Percentiles rank a stretch among this genome's conserved stretches.
These are phyloP conservation scores for Didymella arachidicola DNA, from an alignment of 2,329 filamentous ascomycete genomes.

Conservation along the genomic window DNA sequence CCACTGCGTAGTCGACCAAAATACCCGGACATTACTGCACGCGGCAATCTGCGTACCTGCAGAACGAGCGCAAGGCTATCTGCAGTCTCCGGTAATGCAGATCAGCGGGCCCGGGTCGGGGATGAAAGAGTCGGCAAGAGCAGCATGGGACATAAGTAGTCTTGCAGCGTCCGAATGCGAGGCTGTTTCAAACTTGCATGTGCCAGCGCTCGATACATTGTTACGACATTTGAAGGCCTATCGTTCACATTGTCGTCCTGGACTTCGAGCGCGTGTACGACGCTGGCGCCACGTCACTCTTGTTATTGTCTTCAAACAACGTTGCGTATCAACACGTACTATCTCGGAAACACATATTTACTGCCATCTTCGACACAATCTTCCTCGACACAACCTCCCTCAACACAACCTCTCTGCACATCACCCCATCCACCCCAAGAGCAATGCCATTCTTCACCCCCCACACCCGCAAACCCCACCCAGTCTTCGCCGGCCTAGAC, in stretches of 20 bases:
- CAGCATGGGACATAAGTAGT: slow-evolving; percentile 9
- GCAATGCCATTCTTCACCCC: slow-evolving; percentile 15
- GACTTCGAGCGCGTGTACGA: neutral
- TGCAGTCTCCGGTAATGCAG: slow-evolving; percentile 14
- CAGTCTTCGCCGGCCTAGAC: slow-evolving; percentile 18
- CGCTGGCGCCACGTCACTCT: slow-evolving; percentile 4
- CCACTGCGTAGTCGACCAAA: slow-evolving; percentile 1
- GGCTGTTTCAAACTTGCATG: slow-evolving; percentile 1
- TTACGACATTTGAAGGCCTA: neutral
- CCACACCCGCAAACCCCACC: neutral
- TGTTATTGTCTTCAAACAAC: neutral
- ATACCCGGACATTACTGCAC: slow-evolving; percentile 11
- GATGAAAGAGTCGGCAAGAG: neutral
- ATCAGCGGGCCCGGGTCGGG: slow-evolving; percentile 15
- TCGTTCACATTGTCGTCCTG: neutral
- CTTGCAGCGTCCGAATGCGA: neutral
- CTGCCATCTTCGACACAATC: too few relatives aligned
- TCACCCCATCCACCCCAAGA: too few relatives aligned
- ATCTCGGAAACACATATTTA: neutral
- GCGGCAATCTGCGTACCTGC: slow-evolving; percentile 17
- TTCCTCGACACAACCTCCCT: too few relatives aligned
- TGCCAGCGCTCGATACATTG: neutral
- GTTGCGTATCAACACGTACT: neutral
- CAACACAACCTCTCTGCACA: too few relatives aligned
- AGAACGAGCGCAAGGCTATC: slow-evolving; percentile 13